Conservation (phyloP, 371 early-diverging fungal species). For the Saksenaea oblongispora region DNA sequence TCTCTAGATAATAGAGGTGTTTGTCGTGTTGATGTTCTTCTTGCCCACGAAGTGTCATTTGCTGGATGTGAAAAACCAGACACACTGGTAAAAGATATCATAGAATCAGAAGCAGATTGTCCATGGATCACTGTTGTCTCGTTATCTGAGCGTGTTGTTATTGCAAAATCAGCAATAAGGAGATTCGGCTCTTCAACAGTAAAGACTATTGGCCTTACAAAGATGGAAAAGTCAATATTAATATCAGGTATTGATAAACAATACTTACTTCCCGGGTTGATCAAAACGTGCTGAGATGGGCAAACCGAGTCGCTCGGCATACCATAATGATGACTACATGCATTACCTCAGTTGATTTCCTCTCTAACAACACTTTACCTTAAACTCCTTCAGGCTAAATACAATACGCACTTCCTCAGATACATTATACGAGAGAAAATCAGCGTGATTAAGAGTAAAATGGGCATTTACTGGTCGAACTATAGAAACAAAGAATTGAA, state of each 20-base stretch:
- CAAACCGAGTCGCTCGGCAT: slow-evolving; percentile 11
- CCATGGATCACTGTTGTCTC: background rate
- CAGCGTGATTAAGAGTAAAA: slow-evolving; percentile 17
- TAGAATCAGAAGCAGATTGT: background rate
- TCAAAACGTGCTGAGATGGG: slow-evolving; percentile 12
- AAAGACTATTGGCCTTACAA: slow-evolving; percentile 14
- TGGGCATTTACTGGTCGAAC: slow-evolving; percentile 16
- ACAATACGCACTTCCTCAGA: slow-evolving; percentile 8
- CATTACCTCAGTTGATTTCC: background rate
- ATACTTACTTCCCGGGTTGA: slow-evolving; percentile 18
- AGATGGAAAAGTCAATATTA: background rate
- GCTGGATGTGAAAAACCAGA: background rate
- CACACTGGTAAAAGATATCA: background rate
- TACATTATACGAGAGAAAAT: slow-evolving; percentile 12
- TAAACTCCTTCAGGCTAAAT: slow-evolving; percentile 22
- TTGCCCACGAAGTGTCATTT: background rate
- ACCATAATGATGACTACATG: slow-evolving; percentile 15
- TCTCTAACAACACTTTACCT: slow-evolving; percentile 1
- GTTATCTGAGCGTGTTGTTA: slow-evolving; percentile 14
- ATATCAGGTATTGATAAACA: background rate
- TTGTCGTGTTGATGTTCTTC: background rate
- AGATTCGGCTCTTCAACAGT: slow-evolving; percentile 7
- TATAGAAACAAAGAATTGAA: background rate
- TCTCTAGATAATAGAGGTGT: background rate
- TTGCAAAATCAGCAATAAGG: slow-evolving; percentile 21